Evolutionary conservation across 2,329 filamentous ascomycete genomes (phyloP), one percentile per base, ranked within the genome.

Genomic region (Pestalotiopsis sp.): DNA sequence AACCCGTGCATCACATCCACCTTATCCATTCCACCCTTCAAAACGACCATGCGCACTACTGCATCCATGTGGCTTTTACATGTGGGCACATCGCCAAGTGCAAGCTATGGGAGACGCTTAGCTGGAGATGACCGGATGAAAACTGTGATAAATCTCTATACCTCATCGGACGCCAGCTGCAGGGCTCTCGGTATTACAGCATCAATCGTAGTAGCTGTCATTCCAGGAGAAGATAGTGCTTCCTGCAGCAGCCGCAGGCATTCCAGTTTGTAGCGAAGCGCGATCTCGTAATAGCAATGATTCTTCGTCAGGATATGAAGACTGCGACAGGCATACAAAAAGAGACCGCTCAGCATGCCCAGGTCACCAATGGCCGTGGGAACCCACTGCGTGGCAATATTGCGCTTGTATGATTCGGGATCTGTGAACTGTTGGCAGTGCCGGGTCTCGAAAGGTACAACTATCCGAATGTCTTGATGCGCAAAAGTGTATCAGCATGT

Each of bases 51-150:
- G 9, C 39, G n/a, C 17, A 65, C 62, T 9, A 52, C 38, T 11
- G 39, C 62, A 14, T 65, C 38, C 62, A 65, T 65, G 39, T 65
- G 62, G 7, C 20, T 45, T 1, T 52, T 65, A 20, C 62, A 65
- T 23, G 62, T 52, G 11, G 36, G 11, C 11, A 27, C 20, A 27
- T 65, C 62, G 2, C 62, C 62, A 4, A 31, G 23, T 17, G 62
- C 38, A 23, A 65, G 62, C 62, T 65, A 27, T 31, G 13, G 4
- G 0, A n/a, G 23, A 25, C 6, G 3, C 23, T 45, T 0, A 45
- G 36, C 23, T 13, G 11, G 38, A 6, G 2, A 7, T 2, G 11
- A 38, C 4, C 14, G 5, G 12, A 4, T 7, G 2, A 14, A 13
- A 12, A 17, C 12, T n/a, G 5, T 14, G 2, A 4, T 39, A 13